Evolutionary conservation across 306 rosid genomes (phyloP).

Genomic region (Malus sieversii): DNA sequence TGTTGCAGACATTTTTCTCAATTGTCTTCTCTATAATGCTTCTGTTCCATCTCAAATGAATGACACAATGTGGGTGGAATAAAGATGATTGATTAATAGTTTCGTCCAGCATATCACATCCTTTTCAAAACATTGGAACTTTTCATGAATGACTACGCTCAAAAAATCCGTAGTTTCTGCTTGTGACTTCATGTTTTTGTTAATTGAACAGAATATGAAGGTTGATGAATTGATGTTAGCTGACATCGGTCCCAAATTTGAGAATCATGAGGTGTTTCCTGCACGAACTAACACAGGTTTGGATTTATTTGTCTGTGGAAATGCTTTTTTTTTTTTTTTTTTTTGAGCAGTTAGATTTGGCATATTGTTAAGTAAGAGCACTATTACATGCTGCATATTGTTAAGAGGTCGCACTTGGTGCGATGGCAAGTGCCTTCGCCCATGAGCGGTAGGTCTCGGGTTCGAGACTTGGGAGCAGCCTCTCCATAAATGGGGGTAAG

Average conservation of each 20-base stretch:
- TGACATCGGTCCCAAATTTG: constrained; percentile 88
- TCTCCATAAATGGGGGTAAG: too few relatives aligned
- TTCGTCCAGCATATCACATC: neutral
- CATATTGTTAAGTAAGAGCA: neutral
- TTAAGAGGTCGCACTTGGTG: too few relatives aligned
- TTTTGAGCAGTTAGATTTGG: neutral
- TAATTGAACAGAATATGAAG: constrained; percentile 54
- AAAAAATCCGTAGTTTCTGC: neutral
- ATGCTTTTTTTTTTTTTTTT: constrained; percentile 2
- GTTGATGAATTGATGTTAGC: constrained; percentile 79
- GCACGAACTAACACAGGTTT: constrained; percentile 92
- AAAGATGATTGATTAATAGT: neutral
- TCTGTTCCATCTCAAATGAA: neutral
- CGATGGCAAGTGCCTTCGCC: too few relatives aligned
- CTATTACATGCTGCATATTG: neutral
- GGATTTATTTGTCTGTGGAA: constrained; percentile 5
- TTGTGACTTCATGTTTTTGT: constrained; percentile 7
- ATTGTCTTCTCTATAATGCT: neutral
- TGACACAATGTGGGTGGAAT: neutral
- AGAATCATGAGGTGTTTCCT: constrained; percentile 80
- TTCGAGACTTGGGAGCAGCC: too few relatives aligned
- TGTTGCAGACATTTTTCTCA: neutral
- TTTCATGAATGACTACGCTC: neutral
- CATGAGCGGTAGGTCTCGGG: too few relatives aligned
- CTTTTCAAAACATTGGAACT: neutral